These are phyloP conservation scores for Fraxinus americana DNA, from an alignment of 257 asterid species.

Conservation along the genomic window DNA sequence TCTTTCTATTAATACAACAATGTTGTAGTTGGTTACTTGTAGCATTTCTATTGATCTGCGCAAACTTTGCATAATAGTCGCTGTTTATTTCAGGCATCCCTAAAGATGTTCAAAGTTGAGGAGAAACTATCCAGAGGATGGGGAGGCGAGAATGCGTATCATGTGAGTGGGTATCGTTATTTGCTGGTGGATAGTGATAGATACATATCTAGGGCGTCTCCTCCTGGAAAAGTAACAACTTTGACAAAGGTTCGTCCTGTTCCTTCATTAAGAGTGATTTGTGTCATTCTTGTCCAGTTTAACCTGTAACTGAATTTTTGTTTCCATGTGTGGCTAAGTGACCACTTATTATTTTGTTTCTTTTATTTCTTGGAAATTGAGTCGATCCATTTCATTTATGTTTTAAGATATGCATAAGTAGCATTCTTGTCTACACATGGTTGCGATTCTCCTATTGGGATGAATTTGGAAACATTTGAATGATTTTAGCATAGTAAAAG, in stretches of 20 bases:
- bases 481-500: neutral
- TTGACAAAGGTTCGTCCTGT: slow-evolving; percentile 67
- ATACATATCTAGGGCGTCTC: slow-evolving; percentile 83
- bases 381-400: neutral
- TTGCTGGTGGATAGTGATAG: slow-evolving; percentile 85
- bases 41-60: slow-evolving; percentile 12
- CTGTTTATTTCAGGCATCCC: slow-evolving; percentile 57
- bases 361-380: neutral
- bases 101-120: slow-evolving; percentile 76
- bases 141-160: slow-evolving; percentile 99
- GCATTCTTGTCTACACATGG: neutral
- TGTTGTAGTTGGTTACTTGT: neutral
- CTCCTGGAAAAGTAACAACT: slow-evolving; percentile 96
- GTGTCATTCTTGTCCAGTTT: slow-evolving; percentile 8
- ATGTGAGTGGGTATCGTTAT: slow-evolving; percentile 94
- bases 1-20: neutral
- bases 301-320: neutral
- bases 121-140: slow-evolving; percentile 96
- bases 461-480: neutral
- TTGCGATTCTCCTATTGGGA: neutral
- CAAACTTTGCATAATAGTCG: slow-evolving; percentile 17
- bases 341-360: too few relatives aligned
- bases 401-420: neutral
- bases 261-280: neutral
- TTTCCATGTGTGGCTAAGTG: neutral